Conservation (phyloP, 441 rosid genomes). For the Dalechampia spathulata region DNA sequence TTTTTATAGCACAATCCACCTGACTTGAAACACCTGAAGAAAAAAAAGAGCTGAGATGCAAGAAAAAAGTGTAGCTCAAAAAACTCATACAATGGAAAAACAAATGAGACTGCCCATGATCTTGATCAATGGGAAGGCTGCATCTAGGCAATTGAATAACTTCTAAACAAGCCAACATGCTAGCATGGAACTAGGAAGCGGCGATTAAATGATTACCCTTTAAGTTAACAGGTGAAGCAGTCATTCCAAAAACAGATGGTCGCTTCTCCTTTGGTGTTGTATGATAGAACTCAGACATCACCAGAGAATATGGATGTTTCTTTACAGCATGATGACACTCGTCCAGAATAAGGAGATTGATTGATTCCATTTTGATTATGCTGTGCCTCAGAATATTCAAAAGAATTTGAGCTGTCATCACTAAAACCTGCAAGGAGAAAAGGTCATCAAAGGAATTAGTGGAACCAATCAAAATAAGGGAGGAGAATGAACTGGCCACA, state of each 20-base stretch:
- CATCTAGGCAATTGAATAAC: constrained; percentile 6
- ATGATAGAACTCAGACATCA: constrained; percentile 99
- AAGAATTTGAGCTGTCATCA: constrained; percentile 98
- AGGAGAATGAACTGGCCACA: not conserved
- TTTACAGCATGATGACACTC: constrained; percentile 99
- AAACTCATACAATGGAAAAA: not conserved
- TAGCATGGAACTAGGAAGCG: constrained; percentile 5
- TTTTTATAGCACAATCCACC: constrained; percentile 95
- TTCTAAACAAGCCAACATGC: constrained; percentile 4
- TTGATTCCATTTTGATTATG: constrained; percentile 86
- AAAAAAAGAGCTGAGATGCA: constrained; percentile 3
- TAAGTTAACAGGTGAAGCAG: constrained; percentile 98
- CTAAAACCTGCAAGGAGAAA: constrained; percentile 57
- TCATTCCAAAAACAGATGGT: constrained; percentile 98
- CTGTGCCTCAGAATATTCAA: constrained; percentile 97
- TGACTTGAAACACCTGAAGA: constrained; percentile 93
- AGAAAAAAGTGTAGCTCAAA: constrained; percentile 4
- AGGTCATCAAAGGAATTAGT: constrained; percentile 2
- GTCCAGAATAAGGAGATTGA: constrained; percentile 87
- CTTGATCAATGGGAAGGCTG: not conserved
- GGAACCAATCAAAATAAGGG: not conserved
- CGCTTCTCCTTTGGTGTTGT: constrained; percentile 86
- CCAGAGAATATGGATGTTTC: constrained; percentile 98
- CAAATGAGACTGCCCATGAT: not conserved
- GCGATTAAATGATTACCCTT: constrained; percentile 52